phyloP scores from a whole-genome alignment of 129 eudicot species.

The Mikania micrantha region DNA sequence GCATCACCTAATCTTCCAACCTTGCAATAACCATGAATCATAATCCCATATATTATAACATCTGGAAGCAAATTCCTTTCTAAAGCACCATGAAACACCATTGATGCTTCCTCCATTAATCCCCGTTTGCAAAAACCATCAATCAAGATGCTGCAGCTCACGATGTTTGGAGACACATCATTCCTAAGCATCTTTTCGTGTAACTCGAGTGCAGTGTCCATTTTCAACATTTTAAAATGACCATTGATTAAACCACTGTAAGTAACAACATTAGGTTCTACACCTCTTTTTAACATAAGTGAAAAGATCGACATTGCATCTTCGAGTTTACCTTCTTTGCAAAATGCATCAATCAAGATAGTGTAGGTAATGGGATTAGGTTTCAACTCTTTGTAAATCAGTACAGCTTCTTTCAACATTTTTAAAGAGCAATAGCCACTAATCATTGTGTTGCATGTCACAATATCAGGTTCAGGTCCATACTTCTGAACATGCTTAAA shows the following conservation, averaged over 20 bases:
- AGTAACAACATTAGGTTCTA: constrained; percentile 54
- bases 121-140: constrained; percentile 67
- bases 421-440: constrained; percentile 49
- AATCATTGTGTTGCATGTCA: constrained; percentile 67
- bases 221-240: constrained; percentile 33
- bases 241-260: constrained; percentile 60
- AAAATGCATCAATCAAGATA: constrained; percentile 54
- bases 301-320: constrained; percentile 49
- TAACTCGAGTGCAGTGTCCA: constrained; percentile 41
- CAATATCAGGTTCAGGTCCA: constrained; percentile 66
- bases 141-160: constrained; percentile 63
- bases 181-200: constrained; percentile 48
- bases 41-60: constrained; percentile 50
- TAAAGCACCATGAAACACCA: constrained; percentile 35
- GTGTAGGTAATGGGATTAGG: constrained; percentile 45
- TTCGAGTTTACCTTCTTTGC: constrained; percentile 59
- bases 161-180: constrained; percentile 46
- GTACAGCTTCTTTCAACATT: constrained; percentile 42
- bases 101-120: constrained; percentile 47
- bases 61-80: constrained; percentile 43
- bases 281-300: constrained; percentile 35
- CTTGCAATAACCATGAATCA: constrained; percentile 56
- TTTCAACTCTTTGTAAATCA: constrained; percentile 32
- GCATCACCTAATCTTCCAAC: constrained; percentile 49
- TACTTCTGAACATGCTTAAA: constrained; percentile 29